Percentiles rank a stretch among this genome's conserved stretches.
These are phyloP conservation scores for Parastagonospora nodorum DNA, from an alignment of 2,329 filamentous ascomycete genomes.

Conservation along the genomic window DNA sequence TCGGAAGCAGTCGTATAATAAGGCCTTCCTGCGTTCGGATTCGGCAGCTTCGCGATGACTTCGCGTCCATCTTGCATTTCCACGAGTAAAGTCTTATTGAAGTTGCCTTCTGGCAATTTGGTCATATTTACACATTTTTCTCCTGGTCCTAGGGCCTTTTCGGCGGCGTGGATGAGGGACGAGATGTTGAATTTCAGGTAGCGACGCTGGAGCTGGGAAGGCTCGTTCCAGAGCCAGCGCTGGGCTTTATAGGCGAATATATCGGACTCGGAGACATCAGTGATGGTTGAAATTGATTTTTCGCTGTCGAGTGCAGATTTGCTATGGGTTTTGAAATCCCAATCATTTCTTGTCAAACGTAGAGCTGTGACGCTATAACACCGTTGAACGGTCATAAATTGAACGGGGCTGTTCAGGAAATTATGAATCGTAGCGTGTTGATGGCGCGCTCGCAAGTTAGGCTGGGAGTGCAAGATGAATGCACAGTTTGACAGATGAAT, in stretches of 20 bases:
- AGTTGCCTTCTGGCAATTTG: neutral
- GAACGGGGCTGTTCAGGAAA: too few species aligned
- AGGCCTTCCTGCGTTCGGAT: constrained; percentile 36
- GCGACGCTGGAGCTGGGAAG: neutral
- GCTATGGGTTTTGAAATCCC: too few species aligned
- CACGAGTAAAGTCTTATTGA: constrained; percentile 1
- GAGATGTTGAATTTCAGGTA: neutral
- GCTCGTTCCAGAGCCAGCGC: constrained; percentile 2
- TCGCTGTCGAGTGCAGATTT: neutral
- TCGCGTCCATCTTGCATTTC: constrained; percentile 37
- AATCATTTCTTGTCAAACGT: too few species aligned
- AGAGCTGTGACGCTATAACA: too few species aligned
- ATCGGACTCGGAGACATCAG: neutral
- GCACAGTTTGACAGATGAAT: too few species aligned
- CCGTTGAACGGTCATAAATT: too few species aligned
- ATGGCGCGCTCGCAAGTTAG: too few species aligned
- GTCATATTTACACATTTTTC: neutral
- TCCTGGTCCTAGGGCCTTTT: neutral
- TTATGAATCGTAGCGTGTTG: too few species aligned
- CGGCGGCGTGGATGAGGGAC: neutral
- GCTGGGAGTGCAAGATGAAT: too few species aligned
- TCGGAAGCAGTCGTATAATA: constrained; percentile 39
- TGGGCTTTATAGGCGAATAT: neutral
- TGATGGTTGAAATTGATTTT: too few species aligned
- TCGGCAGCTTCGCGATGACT: constrained; percentile 41